Evolutionary conservation across 108 stramenopile species (phyloP).

Genomic region (Cyclotella atomus): DNA sequence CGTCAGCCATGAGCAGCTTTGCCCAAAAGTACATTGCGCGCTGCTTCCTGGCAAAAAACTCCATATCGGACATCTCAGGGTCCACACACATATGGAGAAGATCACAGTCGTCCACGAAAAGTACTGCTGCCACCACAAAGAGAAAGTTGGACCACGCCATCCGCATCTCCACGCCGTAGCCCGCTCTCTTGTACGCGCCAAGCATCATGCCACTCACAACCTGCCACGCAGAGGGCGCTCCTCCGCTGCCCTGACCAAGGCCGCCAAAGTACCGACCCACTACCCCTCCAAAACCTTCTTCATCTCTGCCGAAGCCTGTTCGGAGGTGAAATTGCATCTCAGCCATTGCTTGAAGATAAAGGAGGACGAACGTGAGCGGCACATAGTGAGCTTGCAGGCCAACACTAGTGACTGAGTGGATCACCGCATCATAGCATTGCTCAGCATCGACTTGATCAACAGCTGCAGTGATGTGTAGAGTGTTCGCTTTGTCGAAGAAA

Average conservation of each 20-base stretch:
- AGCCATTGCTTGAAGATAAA: neutral
- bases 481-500: constrained; percentile 1
- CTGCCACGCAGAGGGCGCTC: neutral
- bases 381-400: neutral
- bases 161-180: neutral
- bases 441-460: neutral
- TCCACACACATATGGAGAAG: neutral
- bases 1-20: constrained; percentile 8
- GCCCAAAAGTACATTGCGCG: neutral
- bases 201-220: constrained; percentile 9
- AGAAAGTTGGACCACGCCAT: neutral
- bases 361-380: neutral
- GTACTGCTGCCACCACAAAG: neutral
- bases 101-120: constrained; percentile 17
- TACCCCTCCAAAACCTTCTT: neutral
- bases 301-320: neutral
- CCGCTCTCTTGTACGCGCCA: neutral
- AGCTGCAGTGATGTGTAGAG: neutral
- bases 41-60: neutral
- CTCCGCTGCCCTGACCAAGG: constrained; percentile 10
- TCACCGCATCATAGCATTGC: constrained; percentile 3
- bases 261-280: neutral
- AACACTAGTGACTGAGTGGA: neutral
- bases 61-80: too few relatives aligned
- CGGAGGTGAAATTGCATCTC: neutral